Base-by-base conservation (phyloP, 805 yeast genomes). In the Kazachstania psychrophila region DNA sequence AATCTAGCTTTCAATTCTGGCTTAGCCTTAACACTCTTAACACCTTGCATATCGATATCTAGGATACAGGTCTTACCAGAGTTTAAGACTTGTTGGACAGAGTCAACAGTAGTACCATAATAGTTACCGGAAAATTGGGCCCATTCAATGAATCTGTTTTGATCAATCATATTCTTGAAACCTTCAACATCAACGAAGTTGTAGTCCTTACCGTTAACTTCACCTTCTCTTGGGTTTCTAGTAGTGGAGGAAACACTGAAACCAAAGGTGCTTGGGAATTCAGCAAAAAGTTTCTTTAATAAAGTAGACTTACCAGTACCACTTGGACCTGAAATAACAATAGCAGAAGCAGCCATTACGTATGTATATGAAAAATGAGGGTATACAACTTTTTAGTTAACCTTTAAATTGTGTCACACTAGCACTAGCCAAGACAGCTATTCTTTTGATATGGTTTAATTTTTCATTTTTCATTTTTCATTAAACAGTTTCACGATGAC, bases 11-110 rank as follows among this genome's bases (percentile, higher is more conserved):
- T 76, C 51, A 92, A 70, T 47, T 75, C 74, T 13, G 95, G 75
- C 38, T 75, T 65, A 20, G 24, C 38, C 66, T 92, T 92, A 46
- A 92, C 96, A 18, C 86, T 72, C 65, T 83, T 80, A 52, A 92
- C 98, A 48, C 99, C 99, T 67, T 92, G 97, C 96, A 89, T 88
- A 72, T 92, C 99, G 48, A 92, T 92, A 64, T 92, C 99, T 57
- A 92, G 70, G 44, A 92, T 79, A 68, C 97, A 92, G 36, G 79
- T 79, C 61, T 72, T 76, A 50, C 86, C 83, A 42, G 70, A 59
- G 36, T 63, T 61, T 23, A 69, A 61, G 28, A 65, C 70, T 31
- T 71, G 67, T 49, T 82, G 72, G 31, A 92, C 96, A 22, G 95
- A 79, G 54, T 76, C 79, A 51, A 86, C 70, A 32, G 95, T 70